phyloP scores from a whole-genome alignment of 768 basidiomycete genomes.

The Dendrothele bispora region DNA sequence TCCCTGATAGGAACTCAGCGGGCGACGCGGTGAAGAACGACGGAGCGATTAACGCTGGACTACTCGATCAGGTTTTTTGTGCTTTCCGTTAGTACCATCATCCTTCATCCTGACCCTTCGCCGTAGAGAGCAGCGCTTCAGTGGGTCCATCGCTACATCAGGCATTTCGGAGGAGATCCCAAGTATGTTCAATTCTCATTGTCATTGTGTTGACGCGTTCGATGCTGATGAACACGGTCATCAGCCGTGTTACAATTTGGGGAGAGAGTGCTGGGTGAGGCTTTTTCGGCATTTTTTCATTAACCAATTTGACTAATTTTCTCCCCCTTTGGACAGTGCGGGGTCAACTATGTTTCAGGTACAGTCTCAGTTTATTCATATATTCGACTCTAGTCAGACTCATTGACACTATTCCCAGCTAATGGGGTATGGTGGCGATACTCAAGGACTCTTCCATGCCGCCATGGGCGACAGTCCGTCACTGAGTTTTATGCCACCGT shows the following conservation, averaged over 20 bases:
- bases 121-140: background rate
- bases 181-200: no score
- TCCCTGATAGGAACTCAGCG: no score
- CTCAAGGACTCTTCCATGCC: slow-evolving; percentile 35
- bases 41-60: slow-evolving; percentile 37
- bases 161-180: background rate
- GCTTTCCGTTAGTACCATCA: background rate
- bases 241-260: slow-evolving; percentile 3
- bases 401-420: slow-evolving; percentile 22
- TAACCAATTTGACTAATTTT: no score
- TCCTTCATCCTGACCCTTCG: no score
- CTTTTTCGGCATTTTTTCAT: no score
- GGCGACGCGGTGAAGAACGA: slow-evolving; percentile 29
- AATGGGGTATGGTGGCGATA: slow-evolving; percentile 35
- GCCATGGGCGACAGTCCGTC: slow-evolving; percentile 46
- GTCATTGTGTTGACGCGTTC: background rate
- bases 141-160: background rate
- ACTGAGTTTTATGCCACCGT: slow-evolving; percentile 31
- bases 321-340: no score
- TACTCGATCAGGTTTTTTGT: slow-evolving; percentile 36
- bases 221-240: background rate
- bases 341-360: slow-evolving; percentile 2
- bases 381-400: slow-evolving; percentile 32
- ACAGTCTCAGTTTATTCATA: no score
- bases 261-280: slow-evolving; percentile 8